These are phyloP conservation scores for Kwoniella shivajii DNA, from an alignment of 1,284 basidiomycete species.

Conservation along the genomic window DNA sequence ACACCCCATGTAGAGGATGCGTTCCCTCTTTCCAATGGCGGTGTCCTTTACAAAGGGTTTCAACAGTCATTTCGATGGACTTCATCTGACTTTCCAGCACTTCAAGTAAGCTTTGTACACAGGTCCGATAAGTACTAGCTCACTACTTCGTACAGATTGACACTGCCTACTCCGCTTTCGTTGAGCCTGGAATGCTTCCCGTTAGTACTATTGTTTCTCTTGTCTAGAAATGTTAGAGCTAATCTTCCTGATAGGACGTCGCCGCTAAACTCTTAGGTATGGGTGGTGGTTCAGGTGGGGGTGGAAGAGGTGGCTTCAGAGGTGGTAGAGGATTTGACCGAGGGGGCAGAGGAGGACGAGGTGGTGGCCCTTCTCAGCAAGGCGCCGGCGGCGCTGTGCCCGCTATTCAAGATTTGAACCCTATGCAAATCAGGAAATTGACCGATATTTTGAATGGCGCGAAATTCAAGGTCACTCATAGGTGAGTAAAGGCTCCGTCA, in stretches of 20 bases:
- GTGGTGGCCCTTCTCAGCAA: conserved; percentile 22
- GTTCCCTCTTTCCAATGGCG: conserved; percentile 41
- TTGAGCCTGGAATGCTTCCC: conserved; percentile 43
- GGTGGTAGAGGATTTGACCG: conserved; percentile 29
- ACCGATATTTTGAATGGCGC: conserved; percentile 42
- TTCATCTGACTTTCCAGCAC: conserved; percentile 11
- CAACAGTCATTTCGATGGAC: conserved; percentile 43
- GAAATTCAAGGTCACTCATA: conserved; percentile 48
- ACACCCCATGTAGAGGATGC: conserved; percentile 27
- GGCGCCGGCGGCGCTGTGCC: conserved; percentile 23
- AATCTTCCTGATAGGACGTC: conserved; percentile 24
- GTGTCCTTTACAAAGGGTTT: conserved; percentile 50
- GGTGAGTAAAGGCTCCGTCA: conserved; percentile 21
- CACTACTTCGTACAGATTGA: conserved; percentile 48
- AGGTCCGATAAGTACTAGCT: conserved; percentile 4
- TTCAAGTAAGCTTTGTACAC: conserved; percentile 8
- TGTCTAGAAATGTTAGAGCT: conserved; percentile 5
- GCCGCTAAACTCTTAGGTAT: conserved; percentile 38
- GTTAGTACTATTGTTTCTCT: conserved; percentile 24
- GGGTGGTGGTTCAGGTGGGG: conserved; percentile 39
- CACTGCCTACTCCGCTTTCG: conserved; percentile 52
- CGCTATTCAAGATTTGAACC: conserved; percentile 32
- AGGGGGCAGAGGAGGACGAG: conserved; percentile 34
- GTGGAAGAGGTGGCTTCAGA: conserved; percentile 31
- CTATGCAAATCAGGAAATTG: conserved; percentile 36